Percentiles rank a stretch among this genome's conserved stretches.
These are phyloP conservation scores for Moringa oleifera DNA, from an alignment of 345 rosid genomes.

Conservation along the genomic window DNA sequence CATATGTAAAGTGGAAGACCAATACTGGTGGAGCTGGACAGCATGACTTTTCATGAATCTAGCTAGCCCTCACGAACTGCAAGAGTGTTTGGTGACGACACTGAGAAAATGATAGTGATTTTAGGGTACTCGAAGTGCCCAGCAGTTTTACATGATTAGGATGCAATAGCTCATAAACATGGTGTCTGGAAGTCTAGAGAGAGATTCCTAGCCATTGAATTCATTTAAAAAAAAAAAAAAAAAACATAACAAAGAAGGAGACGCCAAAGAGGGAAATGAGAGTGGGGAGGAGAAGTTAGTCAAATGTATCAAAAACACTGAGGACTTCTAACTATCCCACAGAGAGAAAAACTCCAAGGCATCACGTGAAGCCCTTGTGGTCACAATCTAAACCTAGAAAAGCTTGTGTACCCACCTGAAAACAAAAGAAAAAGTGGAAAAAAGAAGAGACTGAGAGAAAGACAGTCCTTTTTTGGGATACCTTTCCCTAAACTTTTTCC, in stretches of 20 bases:
- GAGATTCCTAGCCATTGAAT: background rate
- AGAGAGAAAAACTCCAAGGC: slow-evolving; percentile 31
- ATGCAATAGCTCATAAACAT: slow-evolving; percentile 4
- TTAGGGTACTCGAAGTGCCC: slow-evolving; percentile 8
- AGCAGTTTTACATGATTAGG: slow-evolving; percentile 13
- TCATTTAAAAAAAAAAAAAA: background rate
- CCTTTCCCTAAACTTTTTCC: background rate
- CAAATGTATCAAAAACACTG: slow-evolving; percentile 23
- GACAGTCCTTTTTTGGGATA: background rate
- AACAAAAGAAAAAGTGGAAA: slow-evolving; percentile 4
- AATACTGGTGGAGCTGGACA: slow-evolving; percentile 20
- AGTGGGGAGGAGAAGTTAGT: slow-evolving; percentile 15
- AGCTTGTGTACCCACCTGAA: slow-evolving; percentile 13
- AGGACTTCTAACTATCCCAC: slow-evolving; percentile 24
- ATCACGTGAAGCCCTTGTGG: slow-evolving; percentile 35
- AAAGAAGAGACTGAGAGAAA: background rate
- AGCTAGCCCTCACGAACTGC: slow-evolving; percentile 16
- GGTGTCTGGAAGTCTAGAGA: background rate
- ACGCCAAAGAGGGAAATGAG: background rate
- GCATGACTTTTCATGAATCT: slow-evolving; percentile 14
- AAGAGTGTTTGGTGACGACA: background rate
- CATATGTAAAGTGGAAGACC: slow-evolving; percentile 2
- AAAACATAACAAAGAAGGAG: too few relatives aligned
- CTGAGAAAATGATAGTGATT: slow-evolving; percentile 8
- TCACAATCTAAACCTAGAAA: slow-evolving; percentile 24